Percentiles rank a stretch among this genome's conserved stretches.
phyloP scores from a whole-genome alignment of 768 basidiomycete genomes.

The Trametopsis cervina region DNA sequence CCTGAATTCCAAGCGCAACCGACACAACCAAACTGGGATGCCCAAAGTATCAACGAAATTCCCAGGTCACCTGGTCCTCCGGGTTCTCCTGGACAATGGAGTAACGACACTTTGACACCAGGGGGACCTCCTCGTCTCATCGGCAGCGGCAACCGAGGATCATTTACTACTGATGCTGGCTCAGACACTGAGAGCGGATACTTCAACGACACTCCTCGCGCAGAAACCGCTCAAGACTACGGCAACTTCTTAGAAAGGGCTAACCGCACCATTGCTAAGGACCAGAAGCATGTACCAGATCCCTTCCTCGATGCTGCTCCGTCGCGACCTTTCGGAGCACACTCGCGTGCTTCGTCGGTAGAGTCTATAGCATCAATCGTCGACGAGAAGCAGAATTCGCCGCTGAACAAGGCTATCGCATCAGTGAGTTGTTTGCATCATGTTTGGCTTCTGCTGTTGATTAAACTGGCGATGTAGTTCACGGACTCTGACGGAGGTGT shows the following conservation, averaged over 20 bases:
- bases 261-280: conserved; percentile 75
- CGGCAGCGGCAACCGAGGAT: conserved; percentile 25
- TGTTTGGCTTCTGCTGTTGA: conserved; percentile 7
- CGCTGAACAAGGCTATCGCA: conserved; percentile 89
- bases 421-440: conserved; percentile 43
- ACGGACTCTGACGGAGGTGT: conserved; percentile 93
- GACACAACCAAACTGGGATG: conserved; percentile 73
- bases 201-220: conserved; percentile 19
- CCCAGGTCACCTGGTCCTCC: conserved; percentile 32
- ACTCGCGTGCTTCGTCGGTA: conserved; percentile 77
- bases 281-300: conserved; percentile 73
- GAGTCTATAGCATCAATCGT: conserved; percentile 90
- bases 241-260: conserved; percentile 80
- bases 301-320: conserved; percentile 79
- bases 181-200: conserved; percentile 62
- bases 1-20: conserved; percentile 61
- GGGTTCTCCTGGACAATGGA: conserved; percentile 58
- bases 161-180: conserved; percentile 31
- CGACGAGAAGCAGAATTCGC: conserved; percentile 86
- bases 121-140: conserved; percentile 30
- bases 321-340: conserved; percentile 67
- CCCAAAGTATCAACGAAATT: conserved; percentile 44
- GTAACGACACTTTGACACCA: conserved; percentile 48
- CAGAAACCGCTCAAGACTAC: conserved; percentile 38
- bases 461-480: too few relatives aligned